Evolutionary conservation across 352 stramenopile genomes (phyloP), one percentile per base, ranked within the genome.

Genomic region (Phytophthora tubulina): DNA sequence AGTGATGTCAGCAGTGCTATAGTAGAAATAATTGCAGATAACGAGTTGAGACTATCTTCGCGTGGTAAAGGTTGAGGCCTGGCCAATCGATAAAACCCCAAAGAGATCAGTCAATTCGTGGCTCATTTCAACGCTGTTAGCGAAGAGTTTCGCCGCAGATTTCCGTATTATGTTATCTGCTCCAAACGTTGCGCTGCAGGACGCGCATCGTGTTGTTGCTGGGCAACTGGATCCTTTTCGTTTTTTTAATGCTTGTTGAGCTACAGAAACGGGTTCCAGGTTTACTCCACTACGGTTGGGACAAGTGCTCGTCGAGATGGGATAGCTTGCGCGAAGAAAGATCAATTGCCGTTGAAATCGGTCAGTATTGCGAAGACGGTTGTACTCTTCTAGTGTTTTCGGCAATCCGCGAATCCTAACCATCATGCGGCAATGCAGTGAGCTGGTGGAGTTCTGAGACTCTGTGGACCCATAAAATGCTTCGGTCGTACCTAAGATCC

Each of bases 161-260:
- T 57, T 44, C 15, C 33, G 50, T n/a, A 57, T 17, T 8, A 57
- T 7, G 15, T 44, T 15, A 31, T 57, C 32, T 21, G 21, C 3
- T 7, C 50, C 50, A 45, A 10, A 57, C 8, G 33, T 57, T 32
- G 50, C 14, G 10, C 32, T 45, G 10, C 50, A 57, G 6, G 4
- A 57, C 0, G 4, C 13, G 13, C 50, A 57, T 57, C 50, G 15
- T n/a, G 50, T 45, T 45, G 50, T 45, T 35, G 50, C 32, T 13
- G 50, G 50, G 33, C 33, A 32, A 4, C 15, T 45, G 33, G 32
- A 42, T 42, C 31, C 33, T 45, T 57, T 57, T 45, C 2, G 31
- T 3, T 45, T 57, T 57, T 57, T 45, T 3, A 57, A 57, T 13
- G 33, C 50, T 45, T 33, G 50, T 45, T 57, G 33, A 10, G 21